phyloP scores from a whole-genome alignment of 495 filamentous ascomycete species.

The Platismatia glauca region DNA sequence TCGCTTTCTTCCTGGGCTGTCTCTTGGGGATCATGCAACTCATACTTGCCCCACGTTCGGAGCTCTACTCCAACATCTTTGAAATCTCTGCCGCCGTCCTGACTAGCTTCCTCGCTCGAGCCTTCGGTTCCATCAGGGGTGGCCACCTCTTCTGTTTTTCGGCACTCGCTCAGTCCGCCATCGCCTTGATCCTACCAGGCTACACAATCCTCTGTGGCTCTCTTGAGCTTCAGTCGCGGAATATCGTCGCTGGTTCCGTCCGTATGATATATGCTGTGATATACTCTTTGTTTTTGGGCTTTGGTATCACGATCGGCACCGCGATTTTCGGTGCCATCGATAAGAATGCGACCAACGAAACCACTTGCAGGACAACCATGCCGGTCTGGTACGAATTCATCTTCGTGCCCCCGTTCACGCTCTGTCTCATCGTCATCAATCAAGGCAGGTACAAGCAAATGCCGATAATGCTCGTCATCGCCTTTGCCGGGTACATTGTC shows the following conservation, averaged over 20 bases:
- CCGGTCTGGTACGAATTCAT: slow-evolving; percentile 54
- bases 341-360: slow-evolving; percentile 58
- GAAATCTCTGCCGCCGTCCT: slow-evolving; percentile 80
- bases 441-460: slow-evolving; percentile 85
- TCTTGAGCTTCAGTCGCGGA: slow-evolving; percentile 78
- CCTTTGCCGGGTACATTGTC: slow-evolving; percentile 77
- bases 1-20: slow-evolving; percentile 78
- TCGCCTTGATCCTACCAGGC: slow-evolving; percentile 86
- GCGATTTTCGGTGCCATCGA: slow-evolving; percentile 82
- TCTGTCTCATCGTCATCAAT: slow-evolving; percentile 78
- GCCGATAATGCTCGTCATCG: slow-evolving; percentile 76
- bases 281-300: slow-evolving; percentile 93
- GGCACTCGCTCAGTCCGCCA: slow-evolving; percentile 79
- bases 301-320: slow-evolving; percentile 90
- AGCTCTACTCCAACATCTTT: slow-evolving; percentile 76
- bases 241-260: slow-evolving; percentile 81
- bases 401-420: slow-evolving; percentile 73
- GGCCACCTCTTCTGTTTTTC: slow-evolving; percentile 83
- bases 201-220: slow-evolving; percentile 76
- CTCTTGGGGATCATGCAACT: slow-evolving; percentile 76
- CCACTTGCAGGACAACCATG: slow-evolving; percentile 59
- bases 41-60: slow-evolving; percentile 66
- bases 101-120: slow-evolving; percentile 82
- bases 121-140: slow-evolving; percentile 67
- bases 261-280: slow-evolving; percentile 96